These are phyloP conservation scores for Blastocrithidia nonstop DNA, from an alignment of 208 protist genomes.

Conservation along the genomic window DNA sequence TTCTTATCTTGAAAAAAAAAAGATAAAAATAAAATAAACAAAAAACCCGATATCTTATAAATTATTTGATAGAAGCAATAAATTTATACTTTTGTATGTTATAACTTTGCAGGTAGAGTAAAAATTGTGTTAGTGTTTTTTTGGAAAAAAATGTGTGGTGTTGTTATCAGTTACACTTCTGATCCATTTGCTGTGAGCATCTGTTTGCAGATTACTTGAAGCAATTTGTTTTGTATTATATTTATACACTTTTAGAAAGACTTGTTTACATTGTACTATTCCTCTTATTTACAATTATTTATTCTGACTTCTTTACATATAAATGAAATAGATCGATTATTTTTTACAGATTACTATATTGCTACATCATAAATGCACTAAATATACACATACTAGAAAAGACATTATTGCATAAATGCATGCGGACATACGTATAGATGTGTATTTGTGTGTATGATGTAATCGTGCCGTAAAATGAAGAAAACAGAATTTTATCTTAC, in stretches of 20 bases:
- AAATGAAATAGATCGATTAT: not conserved
- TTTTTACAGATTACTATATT: not conserved
- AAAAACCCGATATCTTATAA: not conserved
- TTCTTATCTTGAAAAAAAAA: not conserved
- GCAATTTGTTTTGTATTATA: constrained; percentile 1
- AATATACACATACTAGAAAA: too few species aligned
- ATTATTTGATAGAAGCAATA: too few species aligned
- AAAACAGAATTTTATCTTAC: too few species aligned
- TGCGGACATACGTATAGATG: not conserved
- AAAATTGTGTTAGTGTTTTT: too few species aligned
- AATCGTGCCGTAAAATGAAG: too few species aligned
- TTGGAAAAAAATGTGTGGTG: too few species aligned
- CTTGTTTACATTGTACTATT: constrained; percentile 6
- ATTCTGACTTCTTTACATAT: not conserved
- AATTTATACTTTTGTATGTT: too few species aligned
- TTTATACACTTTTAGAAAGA: not conserved
- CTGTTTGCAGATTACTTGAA: not conserved
- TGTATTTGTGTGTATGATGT: constrained; percentile 5
- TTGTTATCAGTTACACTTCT: too few species aligned
- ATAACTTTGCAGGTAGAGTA: too few species aligned
- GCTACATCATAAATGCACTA: too few species aligned
- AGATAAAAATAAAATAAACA: constrained; percentile 4
- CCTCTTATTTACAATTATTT: constrained; percentile 7
- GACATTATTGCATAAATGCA: not conserved
- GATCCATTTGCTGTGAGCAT: not conserved